Conservation (phyloP, 441 rosid species). For the Pelargonium myrrhifolium region DNA sequence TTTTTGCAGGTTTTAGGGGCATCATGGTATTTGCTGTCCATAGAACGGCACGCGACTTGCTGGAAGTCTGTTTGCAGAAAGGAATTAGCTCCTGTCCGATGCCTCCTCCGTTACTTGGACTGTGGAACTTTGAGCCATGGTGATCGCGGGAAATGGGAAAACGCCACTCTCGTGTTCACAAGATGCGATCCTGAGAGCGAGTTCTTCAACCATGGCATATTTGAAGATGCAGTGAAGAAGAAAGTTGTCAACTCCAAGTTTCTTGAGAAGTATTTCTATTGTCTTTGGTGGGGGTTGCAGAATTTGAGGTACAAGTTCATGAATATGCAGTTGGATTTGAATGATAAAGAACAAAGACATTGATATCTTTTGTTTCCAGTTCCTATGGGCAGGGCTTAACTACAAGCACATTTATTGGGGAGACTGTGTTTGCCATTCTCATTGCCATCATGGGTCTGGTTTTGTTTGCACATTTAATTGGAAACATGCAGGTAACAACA, state of each 20-base stretch:
- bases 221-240: constrained; percentile 58
- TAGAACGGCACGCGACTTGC: constrained; percentile 58
- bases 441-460: constrained; percentile 60
- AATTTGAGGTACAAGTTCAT: constrained; percentile 47
- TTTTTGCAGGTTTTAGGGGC: constrained; percentile 82
- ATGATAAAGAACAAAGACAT: background rate
- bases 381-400: constrained; percentile 73
- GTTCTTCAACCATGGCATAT: constrained; percentile 58
- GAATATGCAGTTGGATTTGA: background rate
- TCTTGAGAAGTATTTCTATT: constrained; percentile 61
- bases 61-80: constrained; percentile 51
- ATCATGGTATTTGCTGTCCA: constrained; percentile 69
- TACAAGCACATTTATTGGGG: constrained; percentile 57
- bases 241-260: constrained; percentile 54
- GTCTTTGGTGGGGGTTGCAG: constrained; percentile 96
- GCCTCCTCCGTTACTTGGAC: constrained; percentile 41
- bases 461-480: constrained; percentile 80
- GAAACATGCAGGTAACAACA: constrained; percentile 44
- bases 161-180: constrained; percentile 36
- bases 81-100: constrained; percentile 47
- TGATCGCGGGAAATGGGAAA: constrained; percentile 57
- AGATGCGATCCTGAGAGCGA: constrained; percentile 44
- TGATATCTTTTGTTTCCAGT: constrained; percentile 29
- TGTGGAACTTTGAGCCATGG: constrained; percentile 36
- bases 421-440: constrained; percentile 57